Percentiles rank a stretch among this genome's conserved stretches.
Conservation (phyloP, 1,139 yeast genomes). For the Kurtzmaniella quercitrusa region DNA sequence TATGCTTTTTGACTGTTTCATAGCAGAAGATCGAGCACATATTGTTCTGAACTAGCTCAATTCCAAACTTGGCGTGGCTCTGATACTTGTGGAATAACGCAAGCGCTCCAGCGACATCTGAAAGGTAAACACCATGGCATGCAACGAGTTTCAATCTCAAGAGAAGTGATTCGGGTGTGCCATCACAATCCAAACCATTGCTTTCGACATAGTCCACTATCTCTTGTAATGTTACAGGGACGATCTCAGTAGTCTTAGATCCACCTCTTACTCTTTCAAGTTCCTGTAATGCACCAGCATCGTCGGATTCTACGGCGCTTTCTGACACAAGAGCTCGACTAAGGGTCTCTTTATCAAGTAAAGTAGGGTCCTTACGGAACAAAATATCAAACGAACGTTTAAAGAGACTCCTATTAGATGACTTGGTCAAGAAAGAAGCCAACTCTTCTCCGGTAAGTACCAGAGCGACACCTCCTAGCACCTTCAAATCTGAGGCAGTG, state of each 20-base stretch:
- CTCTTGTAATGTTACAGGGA: neutral
- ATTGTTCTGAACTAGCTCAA: conserved; percentile 29
- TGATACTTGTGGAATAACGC: conserved; percentile 34
- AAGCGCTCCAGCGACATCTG: conserved; percentile 24
- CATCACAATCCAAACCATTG: conserved; percentile 21
- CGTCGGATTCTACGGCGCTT: neutral
- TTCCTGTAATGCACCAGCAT: neutral
- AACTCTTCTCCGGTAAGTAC: neutral
- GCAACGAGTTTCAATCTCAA: conserved; percentile 29
- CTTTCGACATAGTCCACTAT: conserved; percentile 16
- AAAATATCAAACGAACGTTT: conserved; percentile 3
- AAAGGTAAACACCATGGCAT: conserved; percentile 32
- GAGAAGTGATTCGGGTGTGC: conserved; percentile 21
- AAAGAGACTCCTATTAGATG: neutral
- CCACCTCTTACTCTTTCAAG: neutral
- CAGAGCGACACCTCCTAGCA: neutral
- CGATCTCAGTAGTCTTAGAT: neutral
- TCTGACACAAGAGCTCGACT: conserved; percentile 1
- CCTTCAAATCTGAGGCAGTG: neutral
- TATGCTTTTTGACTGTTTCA: conserved; percentile 35
- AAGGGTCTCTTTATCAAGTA: conserved; percentile 4
- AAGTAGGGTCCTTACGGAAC: conserved; percentile 5
- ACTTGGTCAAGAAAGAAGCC: neutral
- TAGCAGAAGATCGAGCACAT: conserved; percentile 31
- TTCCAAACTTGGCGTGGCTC: conserved; percentile 29